Base-by-base conservation (phyloP, 805 yeast species). In the Candida loeiensis region DNA sequence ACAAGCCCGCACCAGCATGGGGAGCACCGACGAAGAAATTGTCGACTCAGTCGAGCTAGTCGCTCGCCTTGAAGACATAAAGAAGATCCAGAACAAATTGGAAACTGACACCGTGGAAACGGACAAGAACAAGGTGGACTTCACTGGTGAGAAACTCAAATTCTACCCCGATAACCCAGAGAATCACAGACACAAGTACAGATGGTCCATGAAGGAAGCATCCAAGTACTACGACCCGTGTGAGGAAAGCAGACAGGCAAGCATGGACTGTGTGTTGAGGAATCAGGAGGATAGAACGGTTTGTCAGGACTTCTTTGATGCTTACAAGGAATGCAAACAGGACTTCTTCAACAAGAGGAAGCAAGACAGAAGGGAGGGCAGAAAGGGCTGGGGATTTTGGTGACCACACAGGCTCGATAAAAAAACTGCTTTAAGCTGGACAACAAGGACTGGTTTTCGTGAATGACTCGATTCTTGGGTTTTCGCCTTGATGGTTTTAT, bases 191-290 rank as follows among this genome's bases (percentile, higher is more conserved):
- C 90, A 86, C 56, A 80, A 80, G 54, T 75, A 75, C 46, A 69
- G 78, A 43, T 89, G 89, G 70, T 70, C 79, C 1, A 64, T 77
- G 59, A 90, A 91, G 53, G 90, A 77, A 24, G 83, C 95, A 3
- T 82, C 95, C 5, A 79, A 84, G 56, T 93, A 73, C 60, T 91
- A 84, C 54, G 97, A 91, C 57, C 99, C 99, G 0, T 91, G 99
- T 61, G 84, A 81, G 34, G 93, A 89, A 54, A 81, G 93, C 26
- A 74, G 96, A 7, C 81, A 80, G 56, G 91, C 95, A 80, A 85
- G 95, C 32, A 69, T 89, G 48, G 77, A 76, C 48, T 91, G 99
- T 54, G 68, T 91, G 59, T 91, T 87, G 51, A 61, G 84, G 36
- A 86, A 90, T 55, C 69, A 87, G 77, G 69, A 77, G 71, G 68